Conservation (phyloP, 2,329 filamentous ascomycete genomes). For the Plenodomus biglobosus region DNA sequence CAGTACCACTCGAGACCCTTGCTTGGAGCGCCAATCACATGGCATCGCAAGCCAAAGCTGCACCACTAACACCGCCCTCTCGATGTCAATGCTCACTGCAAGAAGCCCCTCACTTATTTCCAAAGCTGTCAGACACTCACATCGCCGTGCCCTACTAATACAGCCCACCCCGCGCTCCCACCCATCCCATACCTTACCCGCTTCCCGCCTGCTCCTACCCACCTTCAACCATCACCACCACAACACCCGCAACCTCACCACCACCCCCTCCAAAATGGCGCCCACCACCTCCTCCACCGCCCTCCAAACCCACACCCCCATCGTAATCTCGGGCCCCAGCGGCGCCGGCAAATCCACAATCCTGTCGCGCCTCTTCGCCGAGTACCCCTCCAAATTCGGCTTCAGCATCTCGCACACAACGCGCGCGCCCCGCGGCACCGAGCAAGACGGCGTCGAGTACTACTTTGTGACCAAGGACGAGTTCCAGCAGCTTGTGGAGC, state of each 20-base stretch:
- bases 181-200: constrained; percentile 1
- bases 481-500: constrained; percentile 56
- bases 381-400: constrained; percentile 67
- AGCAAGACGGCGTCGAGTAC: constrained; percentile 78
- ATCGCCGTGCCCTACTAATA: neutral
- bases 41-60: constrained; percentile 13
- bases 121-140: neutral
- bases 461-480: constrained; percentile 61
- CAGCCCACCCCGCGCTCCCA: constrained; percentile 6
- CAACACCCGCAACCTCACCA: constrained; percentile 7
- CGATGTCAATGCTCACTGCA: constrained; percentile 32
- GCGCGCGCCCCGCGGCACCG: constrained; percentile 71
- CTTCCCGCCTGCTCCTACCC: constrained; percentile 3
- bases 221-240: constrained; percentile 2
- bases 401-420: constrained; percentile 72
- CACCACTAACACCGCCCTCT: constrained; percentile 11
- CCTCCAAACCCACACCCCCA: constrained; percentile 48
- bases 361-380: constrained; percentile 69
- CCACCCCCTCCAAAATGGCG: constrained; percentile 26
- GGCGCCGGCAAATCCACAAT: constrained; percentile 83
- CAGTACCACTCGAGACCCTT: constrained; percentile 18
- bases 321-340: constrained; percentile 78
- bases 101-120: constrained; percentile 1
- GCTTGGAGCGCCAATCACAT: constrained; percentile 39
- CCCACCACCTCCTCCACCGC: constrained; percentile 18